Conservation (phyloP, 352 stramenopile genomes). For the Phytophthora sp. region DNA sequence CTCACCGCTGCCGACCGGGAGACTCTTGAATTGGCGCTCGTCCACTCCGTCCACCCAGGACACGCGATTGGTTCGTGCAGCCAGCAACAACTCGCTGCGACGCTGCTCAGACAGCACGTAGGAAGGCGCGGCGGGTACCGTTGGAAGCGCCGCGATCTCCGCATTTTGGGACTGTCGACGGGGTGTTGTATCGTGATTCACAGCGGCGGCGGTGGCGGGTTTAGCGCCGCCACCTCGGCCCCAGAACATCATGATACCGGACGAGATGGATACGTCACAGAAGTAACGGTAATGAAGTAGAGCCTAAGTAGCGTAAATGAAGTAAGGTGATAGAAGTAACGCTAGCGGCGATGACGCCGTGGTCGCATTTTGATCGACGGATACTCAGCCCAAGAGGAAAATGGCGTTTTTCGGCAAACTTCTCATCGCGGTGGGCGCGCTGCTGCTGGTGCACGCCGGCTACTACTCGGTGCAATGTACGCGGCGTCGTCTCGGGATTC, state of each 20-base stretch:
- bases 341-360: no score
- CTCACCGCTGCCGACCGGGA: not conserved
- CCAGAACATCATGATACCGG: conserved; percentile 49
- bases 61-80: conserved; percentile 69
- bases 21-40: not conserved
- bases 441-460: conserved; percentile 75
- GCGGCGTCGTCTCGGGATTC: conserved; percentile 8
- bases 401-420: conserved; percentile 75
- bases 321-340: no score
- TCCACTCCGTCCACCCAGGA: conserved; percentile 75
- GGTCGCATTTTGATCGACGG: not conserved
- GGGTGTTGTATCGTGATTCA: not conserved
- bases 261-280: conserved; percentile 19
- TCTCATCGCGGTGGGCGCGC: conserved; percentile 65
- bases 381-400: not conserved
- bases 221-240: conserved; percentile 26
- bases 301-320: no score
- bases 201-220: conserved; percentile 4
- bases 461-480: conserved; percentile 88
- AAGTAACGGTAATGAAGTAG: no score
- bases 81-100: conserved; percentile 71
- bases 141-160: not conserved
- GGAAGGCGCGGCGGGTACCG: conserved; percentile 29
- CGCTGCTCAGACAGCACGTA: conserved; percentile 75
- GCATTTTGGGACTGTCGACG: conserved; percentile 8